Base-by-base conservation (phyloP, 2,329 filamentous ascomycete genomes). In the Venturia asperata region DNA sequence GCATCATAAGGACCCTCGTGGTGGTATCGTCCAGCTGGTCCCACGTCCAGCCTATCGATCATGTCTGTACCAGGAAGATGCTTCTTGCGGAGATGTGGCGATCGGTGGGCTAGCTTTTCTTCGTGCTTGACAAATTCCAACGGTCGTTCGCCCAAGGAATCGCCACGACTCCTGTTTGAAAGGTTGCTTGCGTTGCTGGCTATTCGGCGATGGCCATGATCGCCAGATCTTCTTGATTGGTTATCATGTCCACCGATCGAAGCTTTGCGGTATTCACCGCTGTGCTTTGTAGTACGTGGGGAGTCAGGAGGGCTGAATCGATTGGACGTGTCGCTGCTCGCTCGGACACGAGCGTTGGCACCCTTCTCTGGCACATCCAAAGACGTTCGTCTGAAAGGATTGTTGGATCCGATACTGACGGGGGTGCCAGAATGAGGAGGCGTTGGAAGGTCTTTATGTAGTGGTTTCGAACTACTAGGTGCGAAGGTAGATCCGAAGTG, bases 1-100 rank as follows among this genome's bases (percentile, higher is more conserved):
- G 92, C 91, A 73, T 97, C 93, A 70, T 90, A 97, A 0, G 93
- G 93, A 0, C 93, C 92, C 68, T 88, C 90, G 71, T 97, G 93
- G 75, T 97, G 93, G 75, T 96, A 96, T 2, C 82, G 77, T n/a
- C 52, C 52, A 10, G 52, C 17, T n/a, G 83, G 75, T 2, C 82
- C 79, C 64, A 79, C 81, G 73, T 96, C 93, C 1, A 97, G 84
- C 5, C 80, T 79, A 74, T 97, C 93, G 71, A 97, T 94, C 10
- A 82, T 81, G 74, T 97, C 92, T 1, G 90, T 83, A 58, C 83
- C 83, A 34, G 87, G 84, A 19, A 88, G 81, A 70, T 87, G 80
- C 71, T 82, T 83, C 73, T 87, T 89, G 70, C 82, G 83, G 61
- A 89, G 81, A 73, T 88, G 87, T 1, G 84, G 84, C 34, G 85